Conservation (phyloP, 306 rosid genomes). For the Astragalus membranaceus region DNA sequence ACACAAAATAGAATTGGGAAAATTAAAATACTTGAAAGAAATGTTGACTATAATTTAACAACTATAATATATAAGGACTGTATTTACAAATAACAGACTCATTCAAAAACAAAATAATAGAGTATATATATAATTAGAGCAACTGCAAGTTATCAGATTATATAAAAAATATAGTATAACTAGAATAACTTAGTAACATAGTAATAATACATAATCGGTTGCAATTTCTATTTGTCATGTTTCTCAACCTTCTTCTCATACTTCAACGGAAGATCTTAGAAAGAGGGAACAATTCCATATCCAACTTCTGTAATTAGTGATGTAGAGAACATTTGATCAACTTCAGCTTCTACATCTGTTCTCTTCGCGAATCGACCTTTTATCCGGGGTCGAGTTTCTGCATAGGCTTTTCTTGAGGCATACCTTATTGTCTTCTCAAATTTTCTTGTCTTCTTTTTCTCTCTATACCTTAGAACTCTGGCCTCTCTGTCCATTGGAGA, state of each 20-base stretch:
- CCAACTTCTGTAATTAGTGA: conserved; percentile 54
- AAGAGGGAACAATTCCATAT: conserved; percentile 88
- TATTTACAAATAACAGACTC: conserved; percentile 41
- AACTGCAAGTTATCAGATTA: conserved; percentile 31
- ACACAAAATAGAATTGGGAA: background rate
- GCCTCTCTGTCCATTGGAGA: conserved; percentile 85
- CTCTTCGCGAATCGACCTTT: conserved; percentile 90
- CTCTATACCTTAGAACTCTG: conserved; percentile 81
- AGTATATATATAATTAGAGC: conserved; percentile 20
- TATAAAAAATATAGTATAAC: conserved; percentile 25
- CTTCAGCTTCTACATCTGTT: conserved; percentile 59
- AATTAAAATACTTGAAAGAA: too few relatives aligned
- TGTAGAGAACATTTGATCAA: conserved; percentile 74
- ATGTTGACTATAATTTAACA: conserved; percentile 15
- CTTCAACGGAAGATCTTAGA: conserved; percentile 16
- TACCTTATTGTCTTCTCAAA: conserved; percentile 91
- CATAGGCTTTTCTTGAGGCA: conserved; percentile 96
- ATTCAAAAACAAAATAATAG: conserved; percentile 27
- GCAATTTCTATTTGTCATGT: conserved; percentile 5
- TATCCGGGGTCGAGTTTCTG: conserved; percentile 89
- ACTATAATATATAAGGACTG: conserved; percentile 26
- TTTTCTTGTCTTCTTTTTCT: conserved; percentile 84
- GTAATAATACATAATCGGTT: conserved; percentile 10
- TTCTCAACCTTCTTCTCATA: background rate
- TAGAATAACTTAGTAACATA: conserved; percentile 17